phyloP scores from a whole-genome alignment of 768 basidiomycete genomes.

The Lanmaoa rubissima region DNA sequence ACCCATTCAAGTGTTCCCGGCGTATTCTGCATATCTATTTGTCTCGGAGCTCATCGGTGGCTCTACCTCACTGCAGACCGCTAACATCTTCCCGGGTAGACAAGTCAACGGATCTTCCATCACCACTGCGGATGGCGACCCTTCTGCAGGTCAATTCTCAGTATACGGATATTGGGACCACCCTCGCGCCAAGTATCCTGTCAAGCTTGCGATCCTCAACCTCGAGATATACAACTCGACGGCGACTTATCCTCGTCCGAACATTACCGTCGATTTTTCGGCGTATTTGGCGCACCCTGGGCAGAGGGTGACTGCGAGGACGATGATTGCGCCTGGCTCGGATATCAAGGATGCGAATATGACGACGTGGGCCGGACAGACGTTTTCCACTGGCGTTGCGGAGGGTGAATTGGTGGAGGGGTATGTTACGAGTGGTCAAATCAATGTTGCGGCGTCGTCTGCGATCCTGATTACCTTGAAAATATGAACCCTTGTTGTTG shows the following conservation, averaged over 20 bases:
- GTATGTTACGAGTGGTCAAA: slow-evolving; percentile 31
- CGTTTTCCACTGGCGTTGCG: slow-evolving; percentile 39
- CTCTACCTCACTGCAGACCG: slow-evolving; percentile 42
- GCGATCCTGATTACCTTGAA: slow-evolving; percentile 33
- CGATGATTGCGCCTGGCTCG: slow-evolving; percentile 47
- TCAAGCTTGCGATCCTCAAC: slow-evolving; percentile 49
- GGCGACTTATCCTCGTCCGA: slow-evolving; percentile 39
- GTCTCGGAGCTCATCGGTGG: slow-evolving; percentile 46
- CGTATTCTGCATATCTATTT: slow-evolving; percentile 53
- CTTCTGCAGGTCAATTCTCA: slow-evolving; percentile 47
- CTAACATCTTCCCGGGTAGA: slow-evolving; percentile 51
- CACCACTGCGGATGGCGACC: slow-evolving; percentile 49
- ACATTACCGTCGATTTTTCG: slow-evolving; percentile 46
- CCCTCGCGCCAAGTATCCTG: slow-evolving; percentile 31
- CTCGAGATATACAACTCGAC: slow-evolving; percentile 52
- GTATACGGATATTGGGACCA: slow-evolving; percentile 52
- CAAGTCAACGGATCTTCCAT: slow-evolving; percentile 52
- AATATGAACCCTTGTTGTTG: not conserved
- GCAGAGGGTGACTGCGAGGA: slow-evolving; percentile 36
- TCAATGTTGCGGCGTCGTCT: slow-evolving; percentile 38
- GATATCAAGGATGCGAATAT: slow-evolving; percentile 43
- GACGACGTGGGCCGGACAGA: slow-evolving; percentile 53
- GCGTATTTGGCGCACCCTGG: slow-evolving; percentile 33
- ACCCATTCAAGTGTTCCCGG: slow-evolving; percentile 50
- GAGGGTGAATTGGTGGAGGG: slow-evolving; percentile 41